These are phyloP conservation scores for Geotrichum australiense DNA, from an alignment of 1,139 yeast genomes.

Conservation along the genomic window DNA sequence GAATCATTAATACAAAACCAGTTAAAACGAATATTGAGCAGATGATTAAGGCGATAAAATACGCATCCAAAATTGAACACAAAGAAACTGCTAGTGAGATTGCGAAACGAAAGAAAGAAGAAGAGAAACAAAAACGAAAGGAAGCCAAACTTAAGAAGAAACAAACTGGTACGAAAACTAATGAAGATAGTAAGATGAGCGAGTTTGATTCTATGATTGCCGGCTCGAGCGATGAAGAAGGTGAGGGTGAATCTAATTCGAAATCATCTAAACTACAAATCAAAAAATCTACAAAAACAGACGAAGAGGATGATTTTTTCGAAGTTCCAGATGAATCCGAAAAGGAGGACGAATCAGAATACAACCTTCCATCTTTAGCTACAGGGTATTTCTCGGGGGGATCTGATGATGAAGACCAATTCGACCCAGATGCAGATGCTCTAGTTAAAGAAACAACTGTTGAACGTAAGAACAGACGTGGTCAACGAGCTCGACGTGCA, in stretches of 20 bases:
- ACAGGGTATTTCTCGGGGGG: slow-evolving; percentile 80
- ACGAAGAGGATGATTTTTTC: slow-evolving; percentile 17
- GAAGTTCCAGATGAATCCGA: slow-evolving; percentile 17
- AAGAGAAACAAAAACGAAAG: slow-evolving; percentile 29
- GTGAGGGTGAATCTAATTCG: slow-evolving; percentile 31
- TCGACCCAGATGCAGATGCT: slow-evolving; percentile 49
- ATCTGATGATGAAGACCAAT: slow-evolving; percentile 49
- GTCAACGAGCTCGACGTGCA: slow-evolving; percentile 94
- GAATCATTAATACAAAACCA: slow-evolving; percentile 51
- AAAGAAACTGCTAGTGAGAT: slow-evolving; percentile 22
- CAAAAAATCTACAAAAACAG: slow-evolving; percentile 30
- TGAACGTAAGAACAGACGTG: slow-evolving; percentile 76
- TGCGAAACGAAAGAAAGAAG: slow-evolving; percentile 40
- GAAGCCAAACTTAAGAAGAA: slow-evolving; percentile 28
- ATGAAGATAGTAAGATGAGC: background rate
- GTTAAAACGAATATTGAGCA: slow-evolving; percentile 43
- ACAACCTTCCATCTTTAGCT: slow-evolving; percentile 60
- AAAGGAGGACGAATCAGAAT: no score
- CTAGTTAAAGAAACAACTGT: slow-evolving; percentile 52
- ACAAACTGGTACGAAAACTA: background rate
- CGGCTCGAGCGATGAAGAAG: slow-evolving; percentile 20
- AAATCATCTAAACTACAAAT: slow-evolving; percentile 19
- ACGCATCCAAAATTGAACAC: slow-evolving; percentile 48
- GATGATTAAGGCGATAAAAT: slow-evolving; percentile 52
- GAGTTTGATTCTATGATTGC: slow-evolving; percentile 18